A percentile compares a stretch with the other conserved stretches of the same genome.
Evolutionary conservation across 208 protist species (phyloP).

Genomic region (Angomonas ambiguus): DNA sequence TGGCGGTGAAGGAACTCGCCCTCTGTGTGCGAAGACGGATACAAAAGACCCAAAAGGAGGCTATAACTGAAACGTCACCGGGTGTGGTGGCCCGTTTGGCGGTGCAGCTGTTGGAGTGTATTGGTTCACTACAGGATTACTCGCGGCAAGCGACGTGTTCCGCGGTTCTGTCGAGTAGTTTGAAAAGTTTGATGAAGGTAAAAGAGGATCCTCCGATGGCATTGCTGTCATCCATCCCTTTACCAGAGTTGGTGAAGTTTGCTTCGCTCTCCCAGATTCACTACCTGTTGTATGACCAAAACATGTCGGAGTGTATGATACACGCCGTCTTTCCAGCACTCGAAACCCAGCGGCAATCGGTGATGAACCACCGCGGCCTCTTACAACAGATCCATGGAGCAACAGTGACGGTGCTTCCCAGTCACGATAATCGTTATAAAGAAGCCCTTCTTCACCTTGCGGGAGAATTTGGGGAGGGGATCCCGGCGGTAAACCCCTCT

Average conservation of each 20-base stretch:
- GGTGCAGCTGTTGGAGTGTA: not conserved
- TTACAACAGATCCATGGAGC: not conserved
- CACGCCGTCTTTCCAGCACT: not conserved
- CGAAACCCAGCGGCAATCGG: not conserved
- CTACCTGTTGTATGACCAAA: not conserved
- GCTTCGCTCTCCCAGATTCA: not conserved
- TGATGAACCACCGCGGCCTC: not conserved
- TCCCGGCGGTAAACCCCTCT: not conserved
- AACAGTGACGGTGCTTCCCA: not conserved
- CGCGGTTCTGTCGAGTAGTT: not conserved
- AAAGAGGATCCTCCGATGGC: too few species aligned
- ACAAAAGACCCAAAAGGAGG: not conserved
- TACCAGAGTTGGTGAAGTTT: not conserved
- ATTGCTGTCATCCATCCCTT: too few species aligned
- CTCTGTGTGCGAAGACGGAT: not conserved
- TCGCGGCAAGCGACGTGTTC: not conserved
- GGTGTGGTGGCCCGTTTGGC: too few species aligned
- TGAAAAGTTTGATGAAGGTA: not conserved
- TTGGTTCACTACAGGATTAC: not conserved
- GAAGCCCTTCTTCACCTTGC: not conserved
- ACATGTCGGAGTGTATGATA: not conserved
- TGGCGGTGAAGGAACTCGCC: constrained; percentile 21
- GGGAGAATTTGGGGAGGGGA: not conserved
- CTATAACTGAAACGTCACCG: too few species aligned
- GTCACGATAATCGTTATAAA: not conserved